Evolutionary conservation across 2,329 filamentous ascomycete species (phyloP).

Genomic region (Colletotrichum endophyticum): DNA sequence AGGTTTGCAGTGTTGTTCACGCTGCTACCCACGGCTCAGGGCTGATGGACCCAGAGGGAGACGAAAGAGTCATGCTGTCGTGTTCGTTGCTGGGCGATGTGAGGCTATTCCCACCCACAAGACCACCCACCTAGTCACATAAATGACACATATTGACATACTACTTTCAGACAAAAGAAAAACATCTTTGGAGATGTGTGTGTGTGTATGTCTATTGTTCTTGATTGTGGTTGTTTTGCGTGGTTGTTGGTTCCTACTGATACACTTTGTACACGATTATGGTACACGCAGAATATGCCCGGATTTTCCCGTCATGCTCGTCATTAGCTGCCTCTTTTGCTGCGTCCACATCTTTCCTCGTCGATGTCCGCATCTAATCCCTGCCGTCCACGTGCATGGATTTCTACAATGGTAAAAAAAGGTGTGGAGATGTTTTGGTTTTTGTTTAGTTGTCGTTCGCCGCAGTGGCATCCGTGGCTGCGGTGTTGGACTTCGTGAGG

Average conservation of each 20-base stretch:
- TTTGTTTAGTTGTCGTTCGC: slow-evolving; percentile 30
- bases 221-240: neutral
- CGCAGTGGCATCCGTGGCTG: slow-evolving; percentile 34
- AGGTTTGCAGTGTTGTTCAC: neutral
- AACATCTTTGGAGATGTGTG: slow-evolving; percentile 1
- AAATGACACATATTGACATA: neutral
- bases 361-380: neutral
- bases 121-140: neutral
- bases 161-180: neutral
- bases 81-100: neutral
- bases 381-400: neutral
- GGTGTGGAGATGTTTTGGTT: neutral
- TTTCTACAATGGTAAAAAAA: neutral
- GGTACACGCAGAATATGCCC: slow-evolving; percentile 16
- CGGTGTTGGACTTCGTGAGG: slow-evolving; percentile 25
- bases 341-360: neutral
- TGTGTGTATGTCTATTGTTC: slow-evolving; percentile 10
- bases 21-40: neutral
- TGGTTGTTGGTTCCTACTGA: neutral
- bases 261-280: slow-evolving; percentile 22
- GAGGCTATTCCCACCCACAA: neutral
- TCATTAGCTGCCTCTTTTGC: slow-evolving; percentile 8
- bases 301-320: slow-evolving; percentile 9
- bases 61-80: neutral
- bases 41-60: neutral